Percentiles rank a stretch among this genome's conserved stretches.
These are phyloP conservation scores for Tuber aestivum DNA, from an alignment of 495 filamentous ascomycete genomes.

Conservation along the genomic window DNA sequence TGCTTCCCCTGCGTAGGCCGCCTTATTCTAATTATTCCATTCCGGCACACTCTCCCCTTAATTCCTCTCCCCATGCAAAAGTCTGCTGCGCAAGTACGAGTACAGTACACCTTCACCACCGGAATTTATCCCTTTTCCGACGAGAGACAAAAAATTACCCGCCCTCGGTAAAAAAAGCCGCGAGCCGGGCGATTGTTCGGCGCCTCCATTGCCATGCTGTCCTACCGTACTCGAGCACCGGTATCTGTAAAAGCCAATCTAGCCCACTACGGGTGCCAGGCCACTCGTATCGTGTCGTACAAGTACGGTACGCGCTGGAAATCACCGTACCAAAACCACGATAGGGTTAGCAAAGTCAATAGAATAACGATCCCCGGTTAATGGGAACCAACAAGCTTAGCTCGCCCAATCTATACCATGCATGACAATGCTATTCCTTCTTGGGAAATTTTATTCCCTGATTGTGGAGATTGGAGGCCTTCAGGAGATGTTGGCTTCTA, in stretches of 20 bases:
- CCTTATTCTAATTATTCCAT: not conserved
- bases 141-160: not conserved
- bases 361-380: not conserved
- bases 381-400: not conserved
- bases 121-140: not conserved
- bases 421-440: not conserved
- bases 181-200: no score
- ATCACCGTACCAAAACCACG: not conserved
- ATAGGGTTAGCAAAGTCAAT: not conserved
- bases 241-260: no score
- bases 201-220: no score
- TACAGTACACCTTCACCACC: no score
- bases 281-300: no score
- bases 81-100: not conserved
- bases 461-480: not conserved
- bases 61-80: not conserved
- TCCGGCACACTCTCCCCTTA: not conserved
- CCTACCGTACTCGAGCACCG: no score
- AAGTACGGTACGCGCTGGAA: not conserved
- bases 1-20: not conserved
- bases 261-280: no score
- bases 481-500: not conserved
- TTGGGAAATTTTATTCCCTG: no score
- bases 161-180: no score
- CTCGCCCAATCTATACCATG: not conserved